Evolutionary conservation across 2,329 filamentous ascomycete genomes (phyloP).

Genomic region (Alternaria burnsii): DNA sequence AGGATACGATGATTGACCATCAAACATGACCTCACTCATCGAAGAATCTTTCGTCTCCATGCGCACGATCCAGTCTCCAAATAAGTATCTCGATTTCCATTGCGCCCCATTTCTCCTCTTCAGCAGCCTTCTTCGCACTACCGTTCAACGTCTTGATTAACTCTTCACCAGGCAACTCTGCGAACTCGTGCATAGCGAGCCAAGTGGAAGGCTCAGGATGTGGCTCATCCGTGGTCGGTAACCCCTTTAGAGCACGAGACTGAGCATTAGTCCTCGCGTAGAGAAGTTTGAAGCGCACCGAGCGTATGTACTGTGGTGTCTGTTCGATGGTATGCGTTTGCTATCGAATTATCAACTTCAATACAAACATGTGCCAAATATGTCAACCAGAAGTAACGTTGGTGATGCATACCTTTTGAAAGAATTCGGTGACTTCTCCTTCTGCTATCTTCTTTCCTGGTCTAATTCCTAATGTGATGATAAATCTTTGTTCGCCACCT

Average conservation of each 20-base stretch:
- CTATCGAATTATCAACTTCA: conserved; percentile 1
- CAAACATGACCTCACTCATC: neutral
- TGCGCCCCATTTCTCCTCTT: neutral
- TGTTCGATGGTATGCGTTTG: conserved; percentile 25
- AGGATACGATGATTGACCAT: no score
- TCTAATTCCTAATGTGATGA: conserved; percentile 30
- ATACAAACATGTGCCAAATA: neutral
- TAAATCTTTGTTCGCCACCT: conserved; percentile 9
- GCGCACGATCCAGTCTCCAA: conserved; percentile 10
- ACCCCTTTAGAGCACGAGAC: conserved; percentile 38
- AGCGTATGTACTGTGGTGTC: conserved; percentile 31
- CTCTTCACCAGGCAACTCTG: conserved; percentile 12
- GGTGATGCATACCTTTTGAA: conserved; percentile 12
- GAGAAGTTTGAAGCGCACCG: conserved; percentile 32
- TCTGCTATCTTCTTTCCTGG: conserved; percentile 19
- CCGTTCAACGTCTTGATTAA: conserved; percentile 19
- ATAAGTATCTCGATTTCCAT: conserved; percentile 1
- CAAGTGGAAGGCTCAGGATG: conserved; percentile 36
- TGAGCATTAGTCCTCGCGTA: conserved; percentile 44
- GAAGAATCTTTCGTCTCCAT: conserved; percentile 12
- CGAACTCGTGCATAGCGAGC: conserved; percentile 41
- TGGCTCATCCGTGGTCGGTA: conserved; percentile 34
- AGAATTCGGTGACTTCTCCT: conserved; percentile 25
- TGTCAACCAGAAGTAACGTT: no score
- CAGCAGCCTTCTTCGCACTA: neutral